Percentiles rank a stretch among this genome's conserved stretches.
Evolutionary conservation across 306 rosid genomes (phyloP).

Genomic region (Fagus sylvatica): DNA sequence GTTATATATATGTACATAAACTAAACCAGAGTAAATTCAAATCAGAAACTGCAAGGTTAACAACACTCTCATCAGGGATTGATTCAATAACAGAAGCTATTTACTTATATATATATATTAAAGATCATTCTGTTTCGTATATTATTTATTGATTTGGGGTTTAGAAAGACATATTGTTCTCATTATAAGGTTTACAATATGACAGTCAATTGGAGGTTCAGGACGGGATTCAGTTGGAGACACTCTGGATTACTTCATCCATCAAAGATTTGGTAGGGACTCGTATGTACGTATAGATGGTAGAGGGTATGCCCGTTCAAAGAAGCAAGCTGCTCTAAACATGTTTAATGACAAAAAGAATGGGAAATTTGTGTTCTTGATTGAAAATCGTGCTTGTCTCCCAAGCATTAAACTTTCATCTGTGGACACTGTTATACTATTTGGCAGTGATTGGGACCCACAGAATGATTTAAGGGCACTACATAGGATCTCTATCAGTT

Average conservation of each 20-base stretch:
- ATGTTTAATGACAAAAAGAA: constrained; percentile 55
- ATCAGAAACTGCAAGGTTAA: background rate
- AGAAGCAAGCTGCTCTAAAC: constrained; percentile 54
- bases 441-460: constrained; percentile 74
- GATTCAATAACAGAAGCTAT: background rate
- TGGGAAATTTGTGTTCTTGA: constrained; percentile 69
- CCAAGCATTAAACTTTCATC: constrained; percentile 59
- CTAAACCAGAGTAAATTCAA: no score
- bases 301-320: constrained; percentile 32
- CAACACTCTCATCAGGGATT: background rate
- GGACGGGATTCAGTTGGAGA: constrained; percentile 59
- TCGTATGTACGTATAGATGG: constrained; percentile 64
- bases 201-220: constrained; percentile 54
- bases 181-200: constrained; percentile 2
- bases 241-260: constrained; percentile 71
- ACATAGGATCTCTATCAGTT: constrained; percentile 58
- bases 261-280: constrained; percentile 59
- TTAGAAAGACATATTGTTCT: constrained; percentile 8
- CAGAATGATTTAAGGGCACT: constrained; percentile 62
- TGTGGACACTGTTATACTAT: constrained; percentile 64
- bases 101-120: background rate
- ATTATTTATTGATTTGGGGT: background rate
- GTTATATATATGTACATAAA: background rate
- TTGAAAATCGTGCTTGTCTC: constrained; percentile 68
- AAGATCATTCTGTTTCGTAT: background rate